Base-by-base conservation (phyloP, 2,329 filamentous ascomycete species). In the Pyrenochaeta sp. region DNA sequence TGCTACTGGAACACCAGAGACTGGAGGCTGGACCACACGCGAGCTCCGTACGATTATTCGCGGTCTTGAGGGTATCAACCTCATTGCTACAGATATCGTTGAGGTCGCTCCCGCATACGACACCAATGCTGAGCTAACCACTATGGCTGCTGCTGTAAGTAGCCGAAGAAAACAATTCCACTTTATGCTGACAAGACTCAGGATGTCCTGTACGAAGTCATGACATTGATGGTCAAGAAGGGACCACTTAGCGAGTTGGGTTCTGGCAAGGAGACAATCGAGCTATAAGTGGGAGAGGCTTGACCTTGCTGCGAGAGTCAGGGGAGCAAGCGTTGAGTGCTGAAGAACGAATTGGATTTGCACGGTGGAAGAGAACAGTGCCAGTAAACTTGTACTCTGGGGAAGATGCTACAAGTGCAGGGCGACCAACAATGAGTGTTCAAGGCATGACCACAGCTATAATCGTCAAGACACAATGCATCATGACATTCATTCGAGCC, bases 171-270 rank as follows among this genome's bases (percentile, higher is more conserved):
- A n/a, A 17, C 10, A 23, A 4, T 48, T 17, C 20, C 29, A 23
- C n/a, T 14, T 32, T 15, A 42, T 46, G 39, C 56, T 65, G 15
- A 63, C 43, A 17, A 14, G 6, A 4, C 7, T 3, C 30, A 71
- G 68, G 73, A 92, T 74, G 84, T 85, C 0, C 76, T 93, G 17
- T 93, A 89, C 68, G 90, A 94, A 75, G 85, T 93, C 42, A 90
- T 92, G 84, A 90, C 86, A 11, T 82, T 93, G 56, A 93, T 92
- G 90, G 89, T 92, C 14, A 91, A 92, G 82, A 87, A 87, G 65
- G 90, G 90, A 0, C 88, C 89, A 0, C 77, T 91, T 59, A 88
- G 83, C 63, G 71, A 79, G 32, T 80, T 81, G 73, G 67, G 66
- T 2, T 58, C 65, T 46, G 67, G 71, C 33, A 66, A 67, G 49